Evolutionary conservation across 1,139 yeast genomes (phyloP), one percentile per base, ranked within the genome.

Genomic region (Lodderomyces parapsilosis): DNA sequence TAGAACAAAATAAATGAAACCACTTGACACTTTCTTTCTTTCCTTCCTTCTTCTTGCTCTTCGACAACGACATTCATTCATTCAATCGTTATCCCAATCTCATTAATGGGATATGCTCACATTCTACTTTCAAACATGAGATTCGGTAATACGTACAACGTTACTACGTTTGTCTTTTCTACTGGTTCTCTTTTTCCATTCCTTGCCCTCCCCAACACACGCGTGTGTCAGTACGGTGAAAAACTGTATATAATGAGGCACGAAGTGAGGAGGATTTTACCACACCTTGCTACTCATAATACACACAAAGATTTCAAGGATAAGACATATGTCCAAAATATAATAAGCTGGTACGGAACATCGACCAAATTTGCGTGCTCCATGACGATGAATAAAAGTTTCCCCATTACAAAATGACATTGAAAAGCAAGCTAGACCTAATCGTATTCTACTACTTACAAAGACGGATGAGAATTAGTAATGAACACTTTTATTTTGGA

Each of bases 81-180:
- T 44, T 33, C 41, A 42, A 44, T 42, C 45, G 43, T 28, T 44
- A 42, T 41, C 42, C 19, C 23, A n/a, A 23, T 23, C 20, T 25
- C n/a, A 15, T 4, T 13, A 15, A 27, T 27, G 22, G 24, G 31
- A 27, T 34, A 39, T 39, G 42, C 38, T 39, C 37, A 39, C 34
- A 22, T 30, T 28, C 33, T 15, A 15, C 33, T 15, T 37, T 19
- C 39, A 27, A 27, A 36, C 4, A 27, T 13, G 28, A 11, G 6
- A 24, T 4, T 6, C 11, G 13, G 28, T 4, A 24, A 10, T 4
- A 10, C 10, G 10, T 24, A 24, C 27, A 8, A n/a, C n/a, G n/a
- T n/a, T 8, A 17, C 13, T 5, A 27, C 4, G 5, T 8, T 9
- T 24, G 27, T 24, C 10, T 10, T 24, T n/a, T 27, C 6, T 27